Base-by-base conservation (phyloP, 371 early-diverging fungal genomes). In the Rhizopus stolonifer region DNA sequence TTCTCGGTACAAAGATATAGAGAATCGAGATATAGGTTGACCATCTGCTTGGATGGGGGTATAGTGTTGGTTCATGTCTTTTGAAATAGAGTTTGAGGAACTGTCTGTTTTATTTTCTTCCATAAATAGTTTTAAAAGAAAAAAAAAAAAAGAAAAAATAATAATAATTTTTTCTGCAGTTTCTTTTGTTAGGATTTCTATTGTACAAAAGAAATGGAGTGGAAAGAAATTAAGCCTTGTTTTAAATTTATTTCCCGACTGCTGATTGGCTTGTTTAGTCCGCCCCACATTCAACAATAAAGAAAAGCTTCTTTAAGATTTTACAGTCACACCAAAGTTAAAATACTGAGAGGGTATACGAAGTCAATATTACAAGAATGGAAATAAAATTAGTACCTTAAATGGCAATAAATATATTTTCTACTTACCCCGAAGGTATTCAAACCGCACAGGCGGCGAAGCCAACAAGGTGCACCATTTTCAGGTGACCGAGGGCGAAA, bases 41-140 rank as follows among this genome's bases (percentile, higher is more conserved):
- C 42, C 18, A 21, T 21, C 22, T 18, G 18, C 36, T 42, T 19
- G 42, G 8, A 42, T 10, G 7, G 42, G 42, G 42, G 42, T 42
- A 42, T 42, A 42, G 21, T 42, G 42, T 19, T 21, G 18, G 19
- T 21, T 42, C 42, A 42, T 42, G 22, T 42, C 42, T 42, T 42
- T 42, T 9, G 42, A 7, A 21, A 42, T 42, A 2, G 42, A 19
- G 14, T 15, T 36, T 15, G n/a, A 36, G n/a, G 36, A 36, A 3
- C 5, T 5, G 36, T 11, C 36, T 36, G 36, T 36, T 36, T 36
- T 36, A 36, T 36, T 8, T 2, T 4, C 36, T n/a, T 36, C 36
- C 36, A 36, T 36, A 14, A 36, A 15, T 36, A 9, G 15, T n/a
- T n/a, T 11, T 36, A n/a, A 36, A 36, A n/a, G 15, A 36, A 36